Evolutionary conservation across 202 grass and related monocot genomes (phyloP).

Genomic region (Setaria italica): DNA sequence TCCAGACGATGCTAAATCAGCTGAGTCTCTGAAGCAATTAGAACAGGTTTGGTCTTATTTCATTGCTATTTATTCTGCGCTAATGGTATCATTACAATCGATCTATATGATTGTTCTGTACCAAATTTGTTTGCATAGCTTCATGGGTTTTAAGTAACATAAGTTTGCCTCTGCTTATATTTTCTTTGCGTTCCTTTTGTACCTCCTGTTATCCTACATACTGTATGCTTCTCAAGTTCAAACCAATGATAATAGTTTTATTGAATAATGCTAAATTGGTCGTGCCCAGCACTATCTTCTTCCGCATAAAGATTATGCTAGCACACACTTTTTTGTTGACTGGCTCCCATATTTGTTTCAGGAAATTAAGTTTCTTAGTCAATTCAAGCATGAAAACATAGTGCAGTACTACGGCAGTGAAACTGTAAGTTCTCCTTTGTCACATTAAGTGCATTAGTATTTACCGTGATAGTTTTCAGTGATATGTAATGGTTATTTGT

Average conservation of each 20-base stretch:
- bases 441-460: conserved; percentile 7
- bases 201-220: conserved; percentile 14
- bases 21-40: conserved; percentile 87
- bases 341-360: conserved; percentile 59
- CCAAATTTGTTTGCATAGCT: not conserved
- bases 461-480: conserved; percentile 40
- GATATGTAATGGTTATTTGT: conserved; percentile 40
- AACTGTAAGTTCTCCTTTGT: conserved; percentile 67
- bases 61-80: conserved; percentile 27
- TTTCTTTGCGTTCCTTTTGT: conserved; percentile 32
- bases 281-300: conserved; percentile 29
- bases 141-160: conserved; percentile 24
- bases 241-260: not conserved
- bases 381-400: conserved; percentile 99
- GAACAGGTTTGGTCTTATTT: conserved; percentile 68
- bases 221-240: conserved; percentile 17
- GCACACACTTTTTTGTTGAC: conserved; percentile 37
- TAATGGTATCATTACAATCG: conserved; percentile 10
- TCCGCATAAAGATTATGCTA: conserved; percentile 38
- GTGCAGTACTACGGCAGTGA: conserved; percentile 99
- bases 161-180: conserved; percentile 16
- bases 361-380: conserved; percentile 99
- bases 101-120: conserved; percentile 2
- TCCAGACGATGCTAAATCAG: conserved; percentile 88
- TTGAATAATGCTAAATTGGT: conserved; percentile 27